These are phyloP conservation scores for Triglochin maritima DNA, from an alignment of 106 monocot species.

Conservation along the genomic window DNA sequence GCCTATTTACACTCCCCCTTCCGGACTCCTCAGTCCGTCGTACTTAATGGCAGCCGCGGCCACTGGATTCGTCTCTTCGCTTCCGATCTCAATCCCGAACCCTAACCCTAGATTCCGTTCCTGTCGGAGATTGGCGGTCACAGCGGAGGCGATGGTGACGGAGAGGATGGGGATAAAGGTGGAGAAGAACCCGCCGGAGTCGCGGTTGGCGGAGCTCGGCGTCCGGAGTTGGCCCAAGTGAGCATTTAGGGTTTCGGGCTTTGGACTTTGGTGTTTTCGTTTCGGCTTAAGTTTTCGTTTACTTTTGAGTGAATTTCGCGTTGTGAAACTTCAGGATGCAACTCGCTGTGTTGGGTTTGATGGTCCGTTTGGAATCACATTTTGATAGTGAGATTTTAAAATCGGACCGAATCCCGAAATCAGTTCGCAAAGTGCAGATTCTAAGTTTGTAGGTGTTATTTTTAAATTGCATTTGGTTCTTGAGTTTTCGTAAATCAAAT, in stretches of 20 bases:
- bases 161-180: slow-evolving; percentile 82
- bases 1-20: background rate
- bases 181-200: slow-evolving; percentile 63
- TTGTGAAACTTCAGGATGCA: background rate
- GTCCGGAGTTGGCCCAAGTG: slow-evolving; percentile 85
- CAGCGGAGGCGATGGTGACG: slow-evolving; percentile 68
- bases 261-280: background rate
- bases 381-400: no score
- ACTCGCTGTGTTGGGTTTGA: no score
- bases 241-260: background rate
- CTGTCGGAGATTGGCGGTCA: slow-evolving; percentile 16
- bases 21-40: no score
- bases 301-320: background rate
- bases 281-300: background rate
- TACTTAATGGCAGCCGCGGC: no score
- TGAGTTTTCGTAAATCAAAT: background rate
- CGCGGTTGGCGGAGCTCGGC: slow-evolving; percentile 67
- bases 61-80: no score
- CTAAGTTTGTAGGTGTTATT: background rate
- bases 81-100: no score
- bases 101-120: background rate
- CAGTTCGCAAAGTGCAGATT: background rate
- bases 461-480: background rate
- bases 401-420: background rate
- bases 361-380: no score